Base-by-base conservation (phyloP, 257 asterid genomes). In the Petunia axillaris region DNA sequence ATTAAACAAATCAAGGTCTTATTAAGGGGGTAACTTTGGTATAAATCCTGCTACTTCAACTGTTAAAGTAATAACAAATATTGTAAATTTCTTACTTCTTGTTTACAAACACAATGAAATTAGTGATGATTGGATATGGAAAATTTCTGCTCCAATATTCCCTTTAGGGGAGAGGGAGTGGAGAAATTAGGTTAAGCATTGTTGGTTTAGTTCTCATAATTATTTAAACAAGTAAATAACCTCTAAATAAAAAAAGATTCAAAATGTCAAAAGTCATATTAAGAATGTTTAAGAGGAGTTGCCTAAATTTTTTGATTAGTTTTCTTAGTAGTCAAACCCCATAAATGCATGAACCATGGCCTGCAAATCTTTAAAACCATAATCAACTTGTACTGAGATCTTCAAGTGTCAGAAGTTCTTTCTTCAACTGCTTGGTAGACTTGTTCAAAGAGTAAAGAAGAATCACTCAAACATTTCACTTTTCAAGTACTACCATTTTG, bases 331-430 rank as follows among this genome's bases (percentile, higher is more conserved):
- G 57, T 58, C 67, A 58, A 76, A 59, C 35, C 58, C 71, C 15
- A 76, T 39, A n/a, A n/a, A 58, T 40, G 70, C 55, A 60, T 58
- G 80, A 58, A 55, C 70, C 70, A 76, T 44, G 64, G 43, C 64
- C 38, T 76, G 67, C 53, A 55, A 76, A 38, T 37, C 50, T 76
- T 59, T 3, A 13, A 53, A 39, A n/a, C n/a, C 39, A 76, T 76
- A 54, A 54, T 76, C 55, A 39, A 39, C 55, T 75, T 43, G 38
- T 55, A 53, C 54, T 39, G 39, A 76, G 54, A 76, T 48, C 46
- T 71, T 48, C 59, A 48, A 71, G 7, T 48, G 25, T 71, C 40
- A 71, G 53, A 38, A 66, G 1, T 66, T 13, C 44, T 37, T 40
- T 15, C 35, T 38, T 46, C 25, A 13, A 66, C 44, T 38, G 75